Evolutionary conservation across 2,329 filamentous ascomycete species (phyloP), one percentile per base, ranked within the genome.

Genomic region (Botrytis hyacinthi): DNA sequence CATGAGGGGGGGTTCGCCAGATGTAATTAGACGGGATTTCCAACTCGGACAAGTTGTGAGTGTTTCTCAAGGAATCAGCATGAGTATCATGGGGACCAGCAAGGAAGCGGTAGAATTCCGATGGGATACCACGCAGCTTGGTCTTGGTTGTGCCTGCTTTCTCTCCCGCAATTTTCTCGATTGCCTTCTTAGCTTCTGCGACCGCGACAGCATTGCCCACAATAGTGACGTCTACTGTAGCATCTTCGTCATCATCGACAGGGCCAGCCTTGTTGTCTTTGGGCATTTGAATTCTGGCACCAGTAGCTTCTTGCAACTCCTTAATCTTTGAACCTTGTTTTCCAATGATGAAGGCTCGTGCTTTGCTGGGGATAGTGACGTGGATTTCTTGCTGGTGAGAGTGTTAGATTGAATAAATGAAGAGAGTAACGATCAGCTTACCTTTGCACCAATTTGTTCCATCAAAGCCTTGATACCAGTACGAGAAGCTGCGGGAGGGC

Each of bases 101-200:
- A 82, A 99, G 91, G 85, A 99, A 99, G 70, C 95, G 95, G 83
- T 96, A 99, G 83, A 96, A 97, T 81, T 97, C 94, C 40, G 94
- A 89, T 12, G 96, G 95, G 74, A 99, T 92, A 67, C 91, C 90
- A 82, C 91, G 93, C 77, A 99, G 84, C 78, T 93, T 93, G 73
- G 94, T 87, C 83, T 89, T 96, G 80, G 95, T 89, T 78, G 92
- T 95, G 72, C 93, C 92, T 71, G 93, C 91, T 75, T 94, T 91
- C 83, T 98, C 94, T 78, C 92, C 92, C 73, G 93, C 94, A 81
- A 98, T 98, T 79, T 91, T 92, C 79, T 93, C 87, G 79, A 99
- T 96, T 78, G 93, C 92, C 73, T 93, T 90, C 75, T 90, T 90
- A 73, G 96, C 96, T 82, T 94, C 90, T 76, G 93, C 92, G 70